Base-by-base conservation (phyloP, 148 eudicot species). In the Salicornia ramosissima region DNA sequence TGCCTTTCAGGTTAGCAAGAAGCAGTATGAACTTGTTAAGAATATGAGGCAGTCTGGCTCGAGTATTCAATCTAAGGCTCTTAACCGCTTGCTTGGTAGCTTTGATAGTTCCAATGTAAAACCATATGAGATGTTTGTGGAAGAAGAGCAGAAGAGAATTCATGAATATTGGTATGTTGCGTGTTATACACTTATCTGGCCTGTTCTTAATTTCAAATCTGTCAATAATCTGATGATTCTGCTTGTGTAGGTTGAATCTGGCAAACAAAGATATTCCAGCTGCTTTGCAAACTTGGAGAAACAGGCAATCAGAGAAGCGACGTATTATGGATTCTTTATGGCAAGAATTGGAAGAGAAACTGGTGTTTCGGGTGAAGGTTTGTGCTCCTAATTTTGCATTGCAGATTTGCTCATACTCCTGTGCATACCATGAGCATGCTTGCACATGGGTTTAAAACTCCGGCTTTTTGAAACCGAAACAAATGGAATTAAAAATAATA, bases 121-220 rank as follows among this genome's bases (percentile, higher is more conserved):
- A 75, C 98, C 98, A 25, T 94, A 83, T 80, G 87, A 81, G 78
- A 80, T 85, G 80, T 94, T 88, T 82, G 97, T 84, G 81, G 89
- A 91, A 79, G 99, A 94, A 81, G 99, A 88, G 80, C 75, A 77
- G 42, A 83, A 82, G 74, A 86, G 85, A 79, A 81, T 94, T 77
- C 93, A 87, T 69, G 80, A 85, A 51, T 71, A 83, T 68, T 94
- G 99, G 99, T 94, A 74, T 52, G 92, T 79, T 40, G 25, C 47
- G 49, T 30, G 29, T 15, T 76, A 8, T 18, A 4, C 40, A n/a
- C n/a, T n/a, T n/a, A 15, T 46, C 8, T 73, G 56, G 4, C 11
- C 55, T 14, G 16, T 13, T 28, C 45, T 58, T 72, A 21, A 64
- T n/a, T 40, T 11, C 64, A 64, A 34, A 33, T 52, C 70, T 29